Evolutionary conservation across 148 eudicot species (phyloP).

Genomic region (Vaccinium myrtillus): DNA sequence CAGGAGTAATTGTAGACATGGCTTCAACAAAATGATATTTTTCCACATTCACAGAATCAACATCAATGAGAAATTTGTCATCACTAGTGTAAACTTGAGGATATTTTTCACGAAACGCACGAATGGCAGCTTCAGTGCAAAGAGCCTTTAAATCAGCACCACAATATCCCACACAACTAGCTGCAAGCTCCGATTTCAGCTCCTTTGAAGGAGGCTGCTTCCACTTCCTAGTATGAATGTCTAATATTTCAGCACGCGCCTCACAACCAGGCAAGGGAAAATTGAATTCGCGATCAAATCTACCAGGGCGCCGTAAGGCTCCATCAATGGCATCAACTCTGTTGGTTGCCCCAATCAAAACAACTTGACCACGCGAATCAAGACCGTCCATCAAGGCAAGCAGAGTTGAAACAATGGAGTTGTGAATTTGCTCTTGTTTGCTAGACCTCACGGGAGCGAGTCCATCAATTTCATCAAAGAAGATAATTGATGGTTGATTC

Average conservation of each 20-base stretch:
- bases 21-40: conserved; percentile 90
- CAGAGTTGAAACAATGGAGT: conserved; percentile 95
- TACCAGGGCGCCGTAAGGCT: conserved; percentile 98
- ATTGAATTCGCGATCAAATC: conserved; percentile 96
- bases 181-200: conserved; percentile 84
- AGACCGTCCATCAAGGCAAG: conserved; percentile 99
- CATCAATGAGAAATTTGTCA: conserved; percentile 93
- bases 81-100: conserved; percentile 99
- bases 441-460: conserved; percentile 99
- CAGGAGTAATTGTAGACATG: conserved; percentile 96
- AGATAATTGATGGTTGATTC: conserved; percentile 96
- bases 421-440: conserved; percentile 99
- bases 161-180: conserved; percentile 99
- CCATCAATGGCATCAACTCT: conserved; percentile 99
- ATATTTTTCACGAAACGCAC: conserved; percentile 95
- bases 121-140: conserved; percentile 99
- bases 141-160: conserved; percentile 99
- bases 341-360: conserved; percentile 97
- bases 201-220: conserved; percentile 82
- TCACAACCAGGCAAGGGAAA: conserved; percentile 96
- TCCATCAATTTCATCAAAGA: conserved; percentile 98
- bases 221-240: conserved; percentile 98
- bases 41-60: conserved; percentile 84
- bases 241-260: conserved; percentile 93
- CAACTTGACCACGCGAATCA: conserved; percentile 98